Evolutionary conservation across 2,329 filamentous ascomycete species (phyloP).

Genomic region (Aquanectria penicillioides): DNA sequence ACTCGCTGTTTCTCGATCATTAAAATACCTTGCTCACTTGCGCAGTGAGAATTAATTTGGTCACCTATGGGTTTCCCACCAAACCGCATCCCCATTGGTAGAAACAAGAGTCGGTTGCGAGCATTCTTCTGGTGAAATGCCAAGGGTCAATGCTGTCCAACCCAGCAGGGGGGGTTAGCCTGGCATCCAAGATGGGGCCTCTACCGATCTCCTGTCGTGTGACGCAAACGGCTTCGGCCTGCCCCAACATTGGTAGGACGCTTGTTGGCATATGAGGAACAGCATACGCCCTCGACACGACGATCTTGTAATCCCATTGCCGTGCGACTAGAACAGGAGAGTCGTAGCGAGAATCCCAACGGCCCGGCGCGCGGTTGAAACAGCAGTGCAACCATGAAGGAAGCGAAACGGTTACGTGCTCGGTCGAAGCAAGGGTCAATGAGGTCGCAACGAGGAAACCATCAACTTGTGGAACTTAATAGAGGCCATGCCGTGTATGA

Average conservation of each 20-base stretch:
- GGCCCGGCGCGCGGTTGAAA: constrained; percentile 12
- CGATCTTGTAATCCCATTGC: constrained; percentile 20
- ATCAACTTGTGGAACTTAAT: neutral
- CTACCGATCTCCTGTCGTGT: constrained; percentile 23
- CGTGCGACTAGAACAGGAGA: constrained; percentile 26
- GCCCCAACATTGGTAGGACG: neutral
- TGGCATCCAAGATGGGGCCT: constrained; percentile 21
- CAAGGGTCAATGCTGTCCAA: constrained; percentile 10
- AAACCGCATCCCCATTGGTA: no score
- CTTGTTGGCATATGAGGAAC: neutral
- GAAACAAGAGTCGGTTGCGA: neutral
- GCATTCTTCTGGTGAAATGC: neutral
- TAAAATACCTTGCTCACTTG: no score
- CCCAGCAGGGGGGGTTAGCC: constrained; percentile 16
- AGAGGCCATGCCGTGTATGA: neutral
- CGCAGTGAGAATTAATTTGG: no score
- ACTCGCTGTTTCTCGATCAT: no score
- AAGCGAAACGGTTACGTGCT: neutral
- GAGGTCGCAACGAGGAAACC: neutral
- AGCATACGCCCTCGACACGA: constrained; percentile 25
- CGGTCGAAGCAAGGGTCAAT: neutral
- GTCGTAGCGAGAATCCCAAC: constrained; percentile 32
- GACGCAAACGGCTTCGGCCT: constrained; percentile 31
- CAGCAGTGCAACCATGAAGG: constrained; percentile 20
- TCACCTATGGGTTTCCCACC: no score